These are phyloP conservation scores for Nymphaea colorata DNA, from an alignment of 164 flowering plant species.

Conservation along the genomic window DNA sequence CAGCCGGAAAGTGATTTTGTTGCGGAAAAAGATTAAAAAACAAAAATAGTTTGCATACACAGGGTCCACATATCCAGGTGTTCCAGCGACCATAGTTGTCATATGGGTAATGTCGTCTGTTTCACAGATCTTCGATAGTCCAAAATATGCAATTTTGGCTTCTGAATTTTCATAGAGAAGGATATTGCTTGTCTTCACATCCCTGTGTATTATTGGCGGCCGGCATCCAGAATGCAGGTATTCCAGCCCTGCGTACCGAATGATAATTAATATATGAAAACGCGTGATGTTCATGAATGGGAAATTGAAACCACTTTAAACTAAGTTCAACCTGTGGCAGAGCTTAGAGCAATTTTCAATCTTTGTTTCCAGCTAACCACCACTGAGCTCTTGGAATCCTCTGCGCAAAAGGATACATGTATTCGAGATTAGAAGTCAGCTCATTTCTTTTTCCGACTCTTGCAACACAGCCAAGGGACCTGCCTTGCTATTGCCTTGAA, in stretches of 20 bases:
- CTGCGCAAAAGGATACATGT: neutral
- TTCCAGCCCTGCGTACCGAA: neutral
- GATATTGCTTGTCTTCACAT: neutral
- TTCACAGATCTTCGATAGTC: neutral
- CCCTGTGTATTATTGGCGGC: neutral
- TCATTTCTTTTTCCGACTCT: too few relatives aligned
- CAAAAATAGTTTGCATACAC: neutral
- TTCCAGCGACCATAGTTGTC: neutral
- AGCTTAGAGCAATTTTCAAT: neutral
- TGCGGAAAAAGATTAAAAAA: too few relatives aligned
- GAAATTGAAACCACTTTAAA: neutral
- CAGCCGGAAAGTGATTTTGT: neutral
- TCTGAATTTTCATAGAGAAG: neutral
- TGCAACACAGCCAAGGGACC: too few relatives aligned
- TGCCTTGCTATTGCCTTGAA: neutral
- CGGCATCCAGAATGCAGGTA: neutral
- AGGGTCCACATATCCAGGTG: constrained; percentile 1
- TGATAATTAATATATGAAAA: too few relatives aligned
- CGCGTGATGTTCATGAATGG: neutral
- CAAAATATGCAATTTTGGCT: constrained; percentile 1
- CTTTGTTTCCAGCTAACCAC: neutral
- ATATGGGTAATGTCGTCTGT: neutral
- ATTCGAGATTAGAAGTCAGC: too few relatives aligned
- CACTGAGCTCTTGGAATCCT: neutral
- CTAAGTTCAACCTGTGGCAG: neutral